phyloP scores from a whole-genome alignment of 2,329 filamentous ascomycete genomes.

The Aspergillus sp. region DNA sequence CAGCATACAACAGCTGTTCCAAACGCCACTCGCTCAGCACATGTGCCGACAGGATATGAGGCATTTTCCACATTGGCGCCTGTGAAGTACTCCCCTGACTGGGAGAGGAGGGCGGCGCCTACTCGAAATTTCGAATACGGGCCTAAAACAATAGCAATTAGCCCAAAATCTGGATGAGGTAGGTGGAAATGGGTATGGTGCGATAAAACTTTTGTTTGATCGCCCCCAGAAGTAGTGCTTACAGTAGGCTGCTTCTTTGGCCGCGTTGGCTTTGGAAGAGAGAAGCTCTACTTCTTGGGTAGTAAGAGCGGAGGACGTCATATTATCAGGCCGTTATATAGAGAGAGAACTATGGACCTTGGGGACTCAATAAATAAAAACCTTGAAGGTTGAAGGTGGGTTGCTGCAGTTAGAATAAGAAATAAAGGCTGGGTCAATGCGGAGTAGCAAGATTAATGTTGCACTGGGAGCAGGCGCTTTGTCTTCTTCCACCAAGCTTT shows the following conservation, averaged over 20 bases:
- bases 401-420: background rate
- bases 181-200: background rate
- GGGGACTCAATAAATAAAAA: background rate
- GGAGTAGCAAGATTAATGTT: background rate
- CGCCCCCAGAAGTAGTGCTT: conserved; percentile 23
- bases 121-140: conserved; percentile 92
- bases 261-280: conserved; percentile 61
- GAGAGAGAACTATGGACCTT: background rate
- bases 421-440: background rate
- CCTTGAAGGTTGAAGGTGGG: background rate
- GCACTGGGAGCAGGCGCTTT: background rate
- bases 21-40: conserved; percentile 89
- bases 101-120: conserved; percentile 73
- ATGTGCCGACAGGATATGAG: conserved; percentile 89
- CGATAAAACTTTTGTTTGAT: background rate
- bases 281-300: conserved; percentile 65
- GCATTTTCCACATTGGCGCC: conserved; percentile 95
- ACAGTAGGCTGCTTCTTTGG: conserved; percentile 82
- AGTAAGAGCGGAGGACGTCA: conserved; percentile 48
- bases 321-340: conserved; percentile 11
- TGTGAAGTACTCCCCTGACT: conserved; percentile 56
- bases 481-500: background rate
- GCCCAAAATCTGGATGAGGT: background rate
- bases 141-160: conserved; percentile 41
- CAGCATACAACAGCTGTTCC: conserved; percentile 67